phyloP scores from a whole-genome alignment of 108 stramenopile species.

The Aurantiochytrium sp. region DNA sequence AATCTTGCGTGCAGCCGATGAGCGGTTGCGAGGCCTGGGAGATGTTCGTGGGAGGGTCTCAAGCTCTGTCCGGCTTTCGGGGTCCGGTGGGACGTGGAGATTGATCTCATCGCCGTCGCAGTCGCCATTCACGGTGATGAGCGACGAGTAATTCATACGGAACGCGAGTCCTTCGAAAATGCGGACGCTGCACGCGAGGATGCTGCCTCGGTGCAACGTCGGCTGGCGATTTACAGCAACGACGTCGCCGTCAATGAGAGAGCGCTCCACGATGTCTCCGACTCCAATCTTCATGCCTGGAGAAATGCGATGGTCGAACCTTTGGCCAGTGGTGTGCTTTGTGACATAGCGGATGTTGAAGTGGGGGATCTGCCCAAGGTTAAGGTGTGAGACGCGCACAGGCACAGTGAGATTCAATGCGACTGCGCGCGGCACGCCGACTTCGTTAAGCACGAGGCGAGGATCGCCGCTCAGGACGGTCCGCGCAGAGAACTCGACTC shows the following conservation, averaged over 20 bases:
- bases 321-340: not conserved
- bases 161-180: not conserved
- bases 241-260: not conserved
- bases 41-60: not conserved
- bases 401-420: not conserved
- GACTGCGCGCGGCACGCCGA: not conserved
- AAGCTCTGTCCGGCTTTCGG: not conserved
- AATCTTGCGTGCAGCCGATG: not conserved
- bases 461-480: not conserved
- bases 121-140: not conserved
- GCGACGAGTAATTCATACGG: not conserved
- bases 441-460: not conserved
- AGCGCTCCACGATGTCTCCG: not conserved
- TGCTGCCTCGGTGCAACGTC: not conserved
- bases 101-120: constrained; percentile 5
- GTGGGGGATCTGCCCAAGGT: not conserved
- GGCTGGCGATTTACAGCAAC: not conserved
- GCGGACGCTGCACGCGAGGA: not conserved
- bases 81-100: not conserved
- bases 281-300: not conserved
- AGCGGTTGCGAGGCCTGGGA: too few relatives aligned
- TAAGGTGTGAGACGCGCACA: not conserved
- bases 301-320: not conserved
- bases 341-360: not conserved
- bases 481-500: not conserved